Percentiles rank a stretch among this genome's conserved stretches.
These are phyloP conservation scores for Erodium moschatum DNA, from an alignment of 441 rosid genomes.

Conservation along the genomic window DNA sequence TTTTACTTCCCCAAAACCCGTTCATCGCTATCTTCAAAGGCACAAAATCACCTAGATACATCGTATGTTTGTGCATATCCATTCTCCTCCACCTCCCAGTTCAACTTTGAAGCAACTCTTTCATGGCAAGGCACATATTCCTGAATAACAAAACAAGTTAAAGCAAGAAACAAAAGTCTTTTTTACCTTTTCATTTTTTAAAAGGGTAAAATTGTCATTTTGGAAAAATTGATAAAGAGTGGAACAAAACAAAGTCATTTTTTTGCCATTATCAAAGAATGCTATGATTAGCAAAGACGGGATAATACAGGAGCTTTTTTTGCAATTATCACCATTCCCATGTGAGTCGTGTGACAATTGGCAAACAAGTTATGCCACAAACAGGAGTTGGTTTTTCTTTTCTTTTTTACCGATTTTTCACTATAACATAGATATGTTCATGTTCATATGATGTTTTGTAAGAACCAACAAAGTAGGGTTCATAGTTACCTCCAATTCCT, in stretches of 20 bases:
- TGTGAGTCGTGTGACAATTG: too few species aligned
- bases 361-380: too few species aligned
- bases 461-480: background rate
- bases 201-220: too few species aligned
- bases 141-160: slow-evolving; percentile 21
- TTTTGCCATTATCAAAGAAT: too few species aligned
- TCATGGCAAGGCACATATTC: slow-evolving; percentile 64
- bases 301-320: too few species aligned
- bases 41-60: slow-evolving; percentile 31
- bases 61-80: slow-evolving; percentile 38
- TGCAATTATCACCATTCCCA: too few species aligned
- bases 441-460: background rate
- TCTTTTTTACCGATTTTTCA: background rate
- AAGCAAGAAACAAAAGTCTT: too few species aligned
- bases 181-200: too few species aligned
- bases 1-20: slow-evolving; percentile 18
- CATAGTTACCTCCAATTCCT: slow-evolving; percentile 51
- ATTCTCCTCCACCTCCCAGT: slow-evolving; percentile 57
- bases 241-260: too few species aligned
- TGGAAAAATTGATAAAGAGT: too few species aligned
- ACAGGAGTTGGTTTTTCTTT: too few species aligned
- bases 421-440: background rate
- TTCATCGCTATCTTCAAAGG: slow-evolving; percentile 13
- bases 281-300: too few species aligned
- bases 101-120: slow-evolving; percentile 45